These are phyloP conservation scores for Coniella lustricola DNA, from an alignment of 2,329 filamentous ascomycete genomes.

Conservation along the genomic window DNA sequence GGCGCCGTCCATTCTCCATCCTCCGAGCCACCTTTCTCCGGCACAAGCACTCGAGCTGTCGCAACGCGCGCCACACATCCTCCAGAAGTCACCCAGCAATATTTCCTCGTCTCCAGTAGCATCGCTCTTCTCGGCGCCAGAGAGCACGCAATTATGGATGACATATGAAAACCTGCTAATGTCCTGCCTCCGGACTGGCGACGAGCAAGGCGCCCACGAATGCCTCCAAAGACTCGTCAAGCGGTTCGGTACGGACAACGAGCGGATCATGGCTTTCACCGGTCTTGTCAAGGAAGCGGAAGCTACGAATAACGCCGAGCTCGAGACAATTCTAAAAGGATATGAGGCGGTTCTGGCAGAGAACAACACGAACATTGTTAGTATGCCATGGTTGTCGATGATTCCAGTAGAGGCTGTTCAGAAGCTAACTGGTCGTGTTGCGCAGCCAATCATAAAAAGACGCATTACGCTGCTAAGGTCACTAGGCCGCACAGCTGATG, in stretches of 20 bases:
- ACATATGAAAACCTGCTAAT: slow-evolving; percentile 82
- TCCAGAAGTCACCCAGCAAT: slow-evolving; percentile 46
- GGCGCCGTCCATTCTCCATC: slow-evolving; percentile 47
- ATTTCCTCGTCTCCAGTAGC: slow-evolving; percentile 47
- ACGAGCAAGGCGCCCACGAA: slow-evolving; percentile 68
- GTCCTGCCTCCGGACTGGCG: slow-evolving; percentile 75
- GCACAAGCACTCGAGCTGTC: slow-evolving; percentile 49
- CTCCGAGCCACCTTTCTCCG: slow-evolving; percentile 50
- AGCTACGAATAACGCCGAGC: slow-evolving; percentile 56
- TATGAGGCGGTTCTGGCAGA: slow-evolving; percentile 71
- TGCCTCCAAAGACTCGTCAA: slow-evolving; percentile 68
- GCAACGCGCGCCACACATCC: slow-evolving; percentile 52
- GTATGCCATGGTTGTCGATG: slow-evolving; percentile 25
- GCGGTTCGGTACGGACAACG: slow-evolving; percentile 78
- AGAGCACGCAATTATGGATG: slow-evolving; percentile 76
- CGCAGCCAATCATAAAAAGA: slow-evolving; percentile 75
- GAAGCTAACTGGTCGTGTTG: slow-evolving; percentile 23
- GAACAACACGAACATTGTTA: slow-evolving; percentile 72
- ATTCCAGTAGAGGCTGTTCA: not conserved
- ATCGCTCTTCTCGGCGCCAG: slow-evolving; percentile 49
- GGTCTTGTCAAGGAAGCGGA: slow-evolving; percentile 81
- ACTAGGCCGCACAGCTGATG: slow-evolving; percentile 62
- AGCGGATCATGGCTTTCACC: slow-evolving; percentile 75
- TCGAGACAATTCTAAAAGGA: slow-evolving; percentile 64
- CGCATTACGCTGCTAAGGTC: slow-evolving; percentile 72